A percentile compares a stretch with the other conserved stretches of the same genome.
Evolutionary conservation across 164 flowering plant species (phyloP).

Genomic region (Berberis thunbergii): DNA sequence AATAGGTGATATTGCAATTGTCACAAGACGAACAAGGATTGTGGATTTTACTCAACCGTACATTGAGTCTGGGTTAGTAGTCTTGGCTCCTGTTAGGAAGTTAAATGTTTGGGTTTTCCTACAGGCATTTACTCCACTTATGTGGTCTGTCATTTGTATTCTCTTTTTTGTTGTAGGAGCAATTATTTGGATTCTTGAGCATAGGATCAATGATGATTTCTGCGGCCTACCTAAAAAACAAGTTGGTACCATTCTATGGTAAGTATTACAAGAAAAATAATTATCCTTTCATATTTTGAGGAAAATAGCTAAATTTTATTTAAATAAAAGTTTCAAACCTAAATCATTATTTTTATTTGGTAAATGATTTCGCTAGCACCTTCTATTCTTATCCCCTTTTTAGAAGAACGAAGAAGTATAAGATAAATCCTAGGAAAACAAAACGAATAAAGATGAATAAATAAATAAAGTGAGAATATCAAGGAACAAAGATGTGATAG

Average conservation of each 20-base stretch:
- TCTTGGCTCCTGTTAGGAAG: conserved; percentile 59
- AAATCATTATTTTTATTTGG: too few relatives aligned
- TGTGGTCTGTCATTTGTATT: conserved; percentile 24
- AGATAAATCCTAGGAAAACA: too few relatives aligned
- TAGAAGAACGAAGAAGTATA: too few relatives aligned
- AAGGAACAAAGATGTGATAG: too few relatives aligned
- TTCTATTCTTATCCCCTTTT: too few relatives aligned
- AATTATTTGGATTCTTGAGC: conserved; percentile 28
- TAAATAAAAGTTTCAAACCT: too few relatives aligned
- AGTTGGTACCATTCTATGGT: conserved; percentile 24
- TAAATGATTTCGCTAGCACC: too few relatives aligned
- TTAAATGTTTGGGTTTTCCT: conserved; percentile 19
- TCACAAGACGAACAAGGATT: conserved; percentile 49
- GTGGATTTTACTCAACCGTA: conserved; percentile 84
- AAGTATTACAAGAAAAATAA: neutral
- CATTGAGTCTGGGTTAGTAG: conserved; percentile 69
- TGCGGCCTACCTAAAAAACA: conserved; percentile 9
- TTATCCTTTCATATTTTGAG: too few relatives aligned
- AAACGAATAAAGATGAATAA: too few relatives aligned
- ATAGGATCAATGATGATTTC: neutral
- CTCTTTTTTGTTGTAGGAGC: conserved; percentile 19
- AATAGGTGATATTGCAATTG: conserved; percentile 71
- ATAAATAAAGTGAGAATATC: too few relatives aligned
- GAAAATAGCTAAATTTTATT: too few relatives aligned
- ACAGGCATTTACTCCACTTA: conserved; percentile 19